A percentile compares a stretch with the other conserved stretches of the same genome.
Conservation (phyloP, 805 yeast genomes). For the Tetrapisispora phaffii region DNA sequence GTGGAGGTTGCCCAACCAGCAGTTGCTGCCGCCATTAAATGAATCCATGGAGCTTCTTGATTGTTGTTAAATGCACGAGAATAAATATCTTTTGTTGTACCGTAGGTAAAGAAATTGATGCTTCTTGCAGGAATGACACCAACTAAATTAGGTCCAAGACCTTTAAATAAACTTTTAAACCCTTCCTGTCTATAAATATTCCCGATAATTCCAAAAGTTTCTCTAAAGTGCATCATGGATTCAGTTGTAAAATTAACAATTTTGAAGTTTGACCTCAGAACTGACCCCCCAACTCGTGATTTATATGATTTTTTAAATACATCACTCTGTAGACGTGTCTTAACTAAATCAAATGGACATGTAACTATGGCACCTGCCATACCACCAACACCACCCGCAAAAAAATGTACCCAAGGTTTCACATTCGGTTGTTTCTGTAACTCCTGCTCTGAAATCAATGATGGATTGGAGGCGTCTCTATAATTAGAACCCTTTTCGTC, state of each 20-base stretch:
- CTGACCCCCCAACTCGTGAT: conserved; percentile 12
- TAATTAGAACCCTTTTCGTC: conserved; percentile 60
- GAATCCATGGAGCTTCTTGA: conserved; percentile 74
- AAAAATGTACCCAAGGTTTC: conserved; percentile 64
- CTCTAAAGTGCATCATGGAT: conserved; percentile 63
- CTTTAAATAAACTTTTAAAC: conserved; percentile 76
- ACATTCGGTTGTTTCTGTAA: conserved; percentile 21
- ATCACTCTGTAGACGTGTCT: conserved; percentile 89
- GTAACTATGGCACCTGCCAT: conserved; percentile 95
- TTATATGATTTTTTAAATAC: conserved; percentile 53
- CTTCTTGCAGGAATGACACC: conserved; percentile 98
- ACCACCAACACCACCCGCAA: conserved; percentile 92
- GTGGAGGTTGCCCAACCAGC: conserved; percentile 95
- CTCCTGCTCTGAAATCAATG: conserved; percentile 6
- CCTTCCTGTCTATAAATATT: conserved; percentile 73
- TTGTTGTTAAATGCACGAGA: conserved; percentile 59
- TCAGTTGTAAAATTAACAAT: conserved; percentile 32
- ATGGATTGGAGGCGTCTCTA: conserved; percentile 31
- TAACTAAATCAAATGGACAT: conserved; percentile 92
- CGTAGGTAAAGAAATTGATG: conserved; percentile 91
- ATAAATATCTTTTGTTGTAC: conserved; percentile 78
- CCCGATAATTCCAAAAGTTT: conserved; percentile 64
- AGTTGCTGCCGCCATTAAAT: conserved; percentile 71
- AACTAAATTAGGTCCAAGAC: conserved; percentile 90
- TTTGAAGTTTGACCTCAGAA: conserved; percentile 4